A percentile compares a stretch with the other conserved stretches of the same genome.
phyloP scores from a whole-genome alignment of 257 asterid genomes.

The Jaltomata sinuosa region DNA sequence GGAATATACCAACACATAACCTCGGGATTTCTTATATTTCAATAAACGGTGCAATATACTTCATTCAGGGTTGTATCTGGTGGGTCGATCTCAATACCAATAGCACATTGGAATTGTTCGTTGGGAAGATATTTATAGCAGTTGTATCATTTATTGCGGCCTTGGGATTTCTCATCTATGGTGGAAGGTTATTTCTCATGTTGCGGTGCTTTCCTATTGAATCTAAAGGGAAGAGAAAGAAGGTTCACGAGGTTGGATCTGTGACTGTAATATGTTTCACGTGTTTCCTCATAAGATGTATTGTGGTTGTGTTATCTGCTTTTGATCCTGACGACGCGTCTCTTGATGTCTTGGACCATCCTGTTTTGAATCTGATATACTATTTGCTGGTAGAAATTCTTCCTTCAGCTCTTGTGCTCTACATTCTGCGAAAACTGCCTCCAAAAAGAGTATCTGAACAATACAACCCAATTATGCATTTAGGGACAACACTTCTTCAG shows the following conservation, averaged over 20 bases:
- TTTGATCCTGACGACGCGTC: constrained; percentile 54
- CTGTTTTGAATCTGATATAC: constrained; percentile 61
- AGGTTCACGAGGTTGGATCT: constrained; percentile 91
- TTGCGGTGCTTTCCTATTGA: constrained; percentile 88
- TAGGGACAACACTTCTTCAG: too few species aligned
- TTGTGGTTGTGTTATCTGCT: constrained; percentile 77
- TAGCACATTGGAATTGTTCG: constrained; percentile 33
- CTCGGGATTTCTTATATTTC: constrained; percentile 52
- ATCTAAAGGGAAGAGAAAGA: constrained; percentile 92
- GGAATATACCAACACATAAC: constrained; percentile 74
- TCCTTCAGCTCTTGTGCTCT: constrained; percentile 63
- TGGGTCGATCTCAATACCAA: constrained; percentile 62
- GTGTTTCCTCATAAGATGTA: constrained; percentile 77
- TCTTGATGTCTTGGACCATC: constrained; percentile 76
- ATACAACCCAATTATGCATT: constrained; percentile 50
- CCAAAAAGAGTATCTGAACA: constrained; percentile 47
- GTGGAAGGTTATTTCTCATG: constrained; percentile 94
- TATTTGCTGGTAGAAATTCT: constrained; percentile 68
- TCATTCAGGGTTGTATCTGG: constrained; percentile 84
- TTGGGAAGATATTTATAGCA: constrained; percentile 81
- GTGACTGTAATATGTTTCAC: constrained; percentile 88
- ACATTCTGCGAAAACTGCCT: constrained; percentile 58
- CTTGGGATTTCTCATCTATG: constrained; percentile 75
- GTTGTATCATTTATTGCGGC: constrained; percentile 79
- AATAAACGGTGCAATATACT: constrained; percentile 52